A percentile compares a stretch with the other conserved stretches of the same genome.
These are phyloP conservation scores for Plasmodium inui DNA, from an alignment of 169 alveolate genomes.

Conservation along the genomic window DNA sequence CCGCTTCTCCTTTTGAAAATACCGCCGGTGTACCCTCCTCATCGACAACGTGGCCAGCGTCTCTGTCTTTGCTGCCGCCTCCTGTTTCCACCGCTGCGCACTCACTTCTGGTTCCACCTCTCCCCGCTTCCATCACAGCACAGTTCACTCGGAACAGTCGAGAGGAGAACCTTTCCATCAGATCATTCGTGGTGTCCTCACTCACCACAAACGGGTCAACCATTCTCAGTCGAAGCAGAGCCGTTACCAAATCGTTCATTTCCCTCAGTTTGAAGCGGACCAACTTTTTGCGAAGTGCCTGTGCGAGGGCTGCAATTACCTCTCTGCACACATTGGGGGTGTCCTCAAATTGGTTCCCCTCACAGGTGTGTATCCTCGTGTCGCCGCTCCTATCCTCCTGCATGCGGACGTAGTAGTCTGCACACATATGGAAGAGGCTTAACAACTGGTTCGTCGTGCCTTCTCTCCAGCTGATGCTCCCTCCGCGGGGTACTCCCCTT, in stretches of 20 bases:
- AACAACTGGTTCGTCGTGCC: not conserved
- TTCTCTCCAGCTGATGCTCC: not conserved
- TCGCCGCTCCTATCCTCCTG: not conserved
- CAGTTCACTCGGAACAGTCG: not conserved
- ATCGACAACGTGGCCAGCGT: not conserved
- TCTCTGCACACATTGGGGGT: not conserved
- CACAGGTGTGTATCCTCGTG: not conserved
- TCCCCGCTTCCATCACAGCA: not conserved
- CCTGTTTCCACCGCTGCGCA: not conserved
- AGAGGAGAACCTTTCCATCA: conserved; percentile 1
- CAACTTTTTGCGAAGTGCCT: not conserved
- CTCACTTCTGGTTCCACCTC: not conserved
- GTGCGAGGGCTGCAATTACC: not conserved
- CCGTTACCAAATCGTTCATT: not conserved
- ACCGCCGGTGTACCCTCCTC: not conserved
- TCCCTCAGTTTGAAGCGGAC: not conserved
- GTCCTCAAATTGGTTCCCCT: conserved; percentile 9
- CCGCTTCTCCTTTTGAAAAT: not conserved
- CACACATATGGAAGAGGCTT: not conserved
- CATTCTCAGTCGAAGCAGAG: not conserved
- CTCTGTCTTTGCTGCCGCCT: not conserved
- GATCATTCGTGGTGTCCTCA: not conserved
- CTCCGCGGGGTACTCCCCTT: not conserved
- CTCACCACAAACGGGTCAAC: not conserved
- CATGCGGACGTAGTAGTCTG: not conserved